Evolutionary conservation across 305 asterid species (phyloP).

Genomic region (Rubia peregrina): DNA sequence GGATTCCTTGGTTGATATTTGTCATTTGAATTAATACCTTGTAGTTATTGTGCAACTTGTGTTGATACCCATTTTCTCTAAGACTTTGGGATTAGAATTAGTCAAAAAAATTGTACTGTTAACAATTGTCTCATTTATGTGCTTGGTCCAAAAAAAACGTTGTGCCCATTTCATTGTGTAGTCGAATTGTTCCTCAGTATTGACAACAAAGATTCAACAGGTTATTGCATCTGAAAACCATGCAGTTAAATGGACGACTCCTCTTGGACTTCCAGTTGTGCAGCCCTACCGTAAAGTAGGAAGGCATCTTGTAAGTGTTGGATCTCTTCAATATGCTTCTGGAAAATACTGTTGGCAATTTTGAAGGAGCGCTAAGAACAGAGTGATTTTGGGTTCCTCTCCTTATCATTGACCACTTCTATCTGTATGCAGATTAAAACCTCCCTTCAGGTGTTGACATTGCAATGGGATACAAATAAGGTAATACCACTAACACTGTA

Average conservation of each 20-base stretch:
- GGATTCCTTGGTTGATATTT: too few species aligned
- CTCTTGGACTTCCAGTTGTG: conserved; percentile 98
- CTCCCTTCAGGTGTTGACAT: conserved; percentile 80
- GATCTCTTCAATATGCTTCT: neutral
- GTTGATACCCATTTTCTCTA: too few species aligned
- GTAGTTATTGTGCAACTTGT: too few species aligned
- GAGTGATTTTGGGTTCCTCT: neutral
- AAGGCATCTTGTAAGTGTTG: conserved; percentile 59
- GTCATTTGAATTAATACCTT: too few species aligned
- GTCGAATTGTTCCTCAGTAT: conserved; percentile 12
- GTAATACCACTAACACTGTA: conserved; percentile 26
- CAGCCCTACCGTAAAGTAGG: conserved; percentile 83
- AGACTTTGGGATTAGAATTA: neutral
- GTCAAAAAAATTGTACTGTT: neutral
- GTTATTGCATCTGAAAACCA: conserved; percentile 79
- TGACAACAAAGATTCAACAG: conserved; percentile 38
- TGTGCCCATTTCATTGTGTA: neutral
- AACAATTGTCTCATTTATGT: neutral
- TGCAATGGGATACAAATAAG: conserved; percentile 76
- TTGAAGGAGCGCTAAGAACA: neutral
- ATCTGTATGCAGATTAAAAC: conserved; percentile 66
- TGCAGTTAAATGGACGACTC: conserved; percentile 93
- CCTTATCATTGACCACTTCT: conserved; percentile 8
- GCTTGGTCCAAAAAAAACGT: conserved; percentile 2
- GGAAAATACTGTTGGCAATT: neutral